A percentile compares a stretch with the other conserved stretches of the same genome.
phyloP scores from a whole-genome alignment of 257 asterid genomes.

The Solanum piurae region DNA sequence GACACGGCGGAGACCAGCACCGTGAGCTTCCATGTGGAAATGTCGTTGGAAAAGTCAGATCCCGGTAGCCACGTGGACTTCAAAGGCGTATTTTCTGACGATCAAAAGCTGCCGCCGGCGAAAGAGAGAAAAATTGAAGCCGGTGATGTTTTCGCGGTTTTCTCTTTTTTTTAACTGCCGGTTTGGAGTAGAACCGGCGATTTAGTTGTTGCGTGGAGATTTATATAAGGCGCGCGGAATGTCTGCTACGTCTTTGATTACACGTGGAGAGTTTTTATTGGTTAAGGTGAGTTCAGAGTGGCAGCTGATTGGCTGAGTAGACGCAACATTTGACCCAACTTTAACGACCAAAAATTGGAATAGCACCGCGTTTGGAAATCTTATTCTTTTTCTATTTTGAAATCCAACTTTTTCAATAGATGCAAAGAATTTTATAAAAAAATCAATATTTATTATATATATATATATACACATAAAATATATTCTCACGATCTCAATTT shows the following conservation, averaged over 20 bases:
- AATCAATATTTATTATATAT: no score
- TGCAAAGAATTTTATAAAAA: fast-evolving
- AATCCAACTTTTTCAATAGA: background rate
- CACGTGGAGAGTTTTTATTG: conserved; percentile 41
- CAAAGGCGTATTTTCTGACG: background rate
- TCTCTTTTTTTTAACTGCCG: background rate
- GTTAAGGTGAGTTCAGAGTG: conserved; percentile 2
- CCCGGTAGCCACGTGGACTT: conserved; percentile 9
- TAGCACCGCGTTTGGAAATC: background rate
- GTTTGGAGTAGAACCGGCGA: background rate
- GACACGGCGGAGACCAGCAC: conserved; percentile 73
- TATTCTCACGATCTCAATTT: no score
- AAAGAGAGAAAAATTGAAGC: background rate
- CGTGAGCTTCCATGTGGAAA: conserved; percentile 54
- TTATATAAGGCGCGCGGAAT: conserved; percentile 1
- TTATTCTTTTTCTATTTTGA: background rate
- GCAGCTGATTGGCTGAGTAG: conserved; percentile 42
- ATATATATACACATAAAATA: background rate
- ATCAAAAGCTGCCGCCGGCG: background rate
- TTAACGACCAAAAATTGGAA: background rate
- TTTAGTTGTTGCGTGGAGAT: background rate
- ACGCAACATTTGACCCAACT: conserved; percentile 10
- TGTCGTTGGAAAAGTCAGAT: conserved; percentile 28
- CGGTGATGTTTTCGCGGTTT: background rate
- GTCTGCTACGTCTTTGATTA: conserved; percentile 14